These are phyloP conservation scores for Zygotorulaspora florentina DNA, from an alignment of 805 yeast species.

Conservation along the genomic window DNA sequence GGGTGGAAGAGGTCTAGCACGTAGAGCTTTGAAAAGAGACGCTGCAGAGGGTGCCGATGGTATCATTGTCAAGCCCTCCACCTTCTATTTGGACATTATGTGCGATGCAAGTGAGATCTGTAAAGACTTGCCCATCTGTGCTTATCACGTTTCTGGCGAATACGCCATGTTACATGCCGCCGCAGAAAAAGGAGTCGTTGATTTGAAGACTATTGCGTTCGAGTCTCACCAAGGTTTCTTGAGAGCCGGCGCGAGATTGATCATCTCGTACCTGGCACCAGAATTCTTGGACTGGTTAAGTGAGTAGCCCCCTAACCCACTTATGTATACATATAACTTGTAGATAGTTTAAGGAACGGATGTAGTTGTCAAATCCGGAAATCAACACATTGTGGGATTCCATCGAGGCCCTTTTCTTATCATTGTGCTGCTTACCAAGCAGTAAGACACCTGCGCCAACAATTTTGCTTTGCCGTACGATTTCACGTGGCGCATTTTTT, in stretches of 20 bases:
- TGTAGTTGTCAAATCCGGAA: neutral
- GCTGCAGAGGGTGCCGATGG: constrained; percentile 93
- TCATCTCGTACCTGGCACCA: constrained; percentile 91
- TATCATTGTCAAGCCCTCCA: constrained; percentile 90
- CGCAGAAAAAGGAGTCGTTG: constrained; percentile 90
- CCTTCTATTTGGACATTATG: constrained; percentile 89
- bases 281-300: constrained; percentile 89
- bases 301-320: constrained; percentile 3
- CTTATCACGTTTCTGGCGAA: constrained; percentile 96
- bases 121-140: constrained; percentile 81
- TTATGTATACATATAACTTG: neutral
- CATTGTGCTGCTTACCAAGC: too few relatives aligned
- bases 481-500: neutral
- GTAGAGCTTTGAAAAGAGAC: constrained; percentile 84
- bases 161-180: constrained; percentile 98
- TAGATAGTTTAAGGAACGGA: neutral
- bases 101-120: constrained; percentile 83
- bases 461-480: too few relatives aligned
- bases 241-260: constrained; percentile 92
- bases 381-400: neutral
- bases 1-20: constrained; percentile 89
- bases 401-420: too few relatives aligned
- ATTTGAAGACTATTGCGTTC: constrained; percentile 69
- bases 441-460: too few relatives aligned
- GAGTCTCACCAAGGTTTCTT: constrained; percentile 89